phyloP scores from a whole-genome alignment of 2,329 filamentous ascomycete genomes.

The Zasmidium citrigriseum region DNA sequence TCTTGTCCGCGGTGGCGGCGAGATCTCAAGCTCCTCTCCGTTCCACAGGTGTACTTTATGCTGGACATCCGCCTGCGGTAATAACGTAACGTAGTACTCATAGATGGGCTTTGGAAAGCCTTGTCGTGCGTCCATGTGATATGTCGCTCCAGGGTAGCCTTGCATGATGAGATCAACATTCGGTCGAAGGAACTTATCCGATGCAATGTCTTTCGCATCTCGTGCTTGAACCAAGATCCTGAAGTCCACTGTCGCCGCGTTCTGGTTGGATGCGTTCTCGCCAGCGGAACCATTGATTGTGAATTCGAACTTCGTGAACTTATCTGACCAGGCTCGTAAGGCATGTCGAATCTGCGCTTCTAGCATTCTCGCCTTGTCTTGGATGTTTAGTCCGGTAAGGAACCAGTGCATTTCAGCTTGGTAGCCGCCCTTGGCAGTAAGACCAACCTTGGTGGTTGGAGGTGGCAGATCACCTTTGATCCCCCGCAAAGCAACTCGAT shows the following conservation, averaged over 20 bases:
- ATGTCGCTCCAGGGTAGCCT: constrained; percentile 35
- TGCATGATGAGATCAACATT: constrained; percentile 49
- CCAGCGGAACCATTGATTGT: constrained; percentile 47
- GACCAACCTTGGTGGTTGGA: constrained; percentile 53
- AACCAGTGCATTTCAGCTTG: constrained; percentile 50
- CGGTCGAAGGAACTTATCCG: constrained; percentile 36
- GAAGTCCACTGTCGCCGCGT: constrained; percentile 52
- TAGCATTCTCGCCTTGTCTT: constrained; percentile 49
- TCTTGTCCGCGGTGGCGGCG: constrained; percentile 35
- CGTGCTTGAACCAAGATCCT: constrained; percentile 41
- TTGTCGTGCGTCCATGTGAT: constrained; percentile 39
- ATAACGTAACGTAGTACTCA: constrained; percentile 45
- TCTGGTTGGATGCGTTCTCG: constrained; percentile 43
- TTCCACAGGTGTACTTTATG: constrained; percentile 32
- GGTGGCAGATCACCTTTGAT: constrained; percentile 48
- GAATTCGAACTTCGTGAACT: constrained; percentile 40
- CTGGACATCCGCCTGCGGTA: constrained; percentile 32
- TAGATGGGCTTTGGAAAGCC: constrained; percentile 42
- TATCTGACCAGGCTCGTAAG: constrained; percentile 38
- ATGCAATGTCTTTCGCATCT: constrained; percentile 26
- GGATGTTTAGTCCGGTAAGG: constrained; percentile 47
- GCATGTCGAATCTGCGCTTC: constrained; percentile 46
- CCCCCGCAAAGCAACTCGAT: constrained; percentile 52
- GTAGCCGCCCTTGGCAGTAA: constrained; percentile 50
- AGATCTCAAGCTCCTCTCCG: constrained; percentile 34